Base-by-base conservation (phyloP, 2,329 filamentous ascomycete species). In the Rhynchosporium secalis region DNA sequence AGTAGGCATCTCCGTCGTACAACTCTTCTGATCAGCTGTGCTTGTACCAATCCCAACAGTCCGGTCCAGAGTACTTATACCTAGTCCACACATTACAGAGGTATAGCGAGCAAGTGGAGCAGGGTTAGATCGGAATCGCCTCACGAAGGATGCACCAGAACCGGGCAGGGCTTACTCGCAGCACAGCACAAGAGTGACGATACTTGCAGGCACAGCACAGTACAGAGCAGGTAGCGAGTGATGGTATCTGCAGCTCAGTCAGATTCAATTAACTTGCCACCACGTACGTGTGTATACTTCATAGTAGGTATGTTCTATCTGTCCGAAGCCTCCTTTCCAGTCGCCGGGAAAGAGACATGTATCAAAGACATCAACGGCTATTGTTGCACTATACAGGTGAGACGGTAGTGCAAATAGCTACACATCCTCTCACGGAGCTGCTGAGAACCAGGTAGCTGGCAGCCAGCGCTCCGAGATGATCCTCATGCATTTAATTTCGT, bases 381-480 rank as follows among this genome's bases (percentile, higher is more conserved):
- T 38, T 29, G 54, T 52, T 57, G 51, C 29, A 54, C 54, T 38
- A 28, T 47, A 51, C 45, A 61, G 43, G 54, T 33, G 46, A 52
- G 26, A 38, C 46, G 47, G 54, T 31, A 38, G 29, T 60, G 51
- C 40, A 55, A 36, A 36, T 36, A 36, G 47, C 6, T 40, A 43
- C 40, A 60, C 56, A 55, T 60, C 38, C 51, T 46, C 46, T 41
- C 20, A n/a, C 45, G 45, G 45, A 52, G 9, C 12, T 47, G 33
- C 47, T 56, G 45, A 41, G 52, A 51, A 65, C 63, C 63, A 54
- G 60, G 60, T 62, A 55, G 40, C 58, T 61, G 60, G 60, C 48
- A 45, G 15, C 43, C 28, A 61, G 41, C 46, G 57, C 28, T 40
- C 20, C 51, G 40, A 56, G 52, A 45, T 56, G 38, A 43, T 31